Evolutionary conservation across 2,329 filamentous ascomycete species (phyloP), one percentile per base, ranked within the genome.

Genomic region (Metarhizium robertsii): DNA sequence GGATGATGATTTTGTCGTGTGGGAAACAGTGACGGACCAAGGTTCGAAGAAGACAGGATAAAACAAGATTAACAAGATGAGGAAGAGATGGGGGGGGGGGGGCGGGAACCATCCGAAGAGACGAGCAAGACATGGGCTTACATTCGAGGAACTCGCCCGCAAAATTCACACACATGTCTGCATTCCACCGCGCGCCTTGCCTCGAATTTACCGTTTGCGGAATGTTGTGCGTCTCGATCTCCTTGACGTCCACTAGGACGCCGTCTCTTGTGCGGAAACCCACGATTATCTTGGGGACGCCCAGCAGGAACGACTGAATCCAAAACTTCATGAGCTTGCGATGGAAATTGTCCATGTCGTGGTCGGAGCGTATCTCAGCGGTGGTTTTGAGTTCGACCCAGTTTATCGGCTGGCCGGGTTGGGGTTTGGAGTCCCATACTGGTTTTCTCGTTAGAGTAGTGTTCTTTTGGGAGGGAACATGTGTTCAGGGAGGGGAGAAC

Each of bases 301-400:
- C 92, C 2, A 99, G 84, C 2, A 99, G 78, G 66, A 96, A 99
- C 0, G 89, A 95, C 70, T 97, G 94, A 14, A 92, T 90, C 94
- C 94, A 99, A 73, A 92, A 96, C 66, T 95, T 95, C 71, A 95
- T 81, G 54, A 97, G 79, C 69, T 97, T 97, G 51, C 88, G 83
- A 71, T 96, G 89, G 67, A 92, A 96, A 59, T 84, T 87, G 20
- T 86, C 71, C 65, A 84, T 78, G 64, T 94, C 88, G 50, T 83
- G 79, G 2, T 85, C 79, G 58, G 80, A 80, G 53, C 77, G 77
- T 52, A 92, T 85, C 60, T 87, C 84, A 45, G 82, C 85, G n/a
- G 84, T 83, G 0, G 94, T 99, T 69, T 99, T 99, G 56, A 99
- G 80, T 71, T 99, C 94, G 36, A 97, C 86, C 88, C 92, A 99